phyloP scores from a whole-genome alignment of 2,329 filamentous ascomycete species.

The Alternaria ethzedia region DNA sequence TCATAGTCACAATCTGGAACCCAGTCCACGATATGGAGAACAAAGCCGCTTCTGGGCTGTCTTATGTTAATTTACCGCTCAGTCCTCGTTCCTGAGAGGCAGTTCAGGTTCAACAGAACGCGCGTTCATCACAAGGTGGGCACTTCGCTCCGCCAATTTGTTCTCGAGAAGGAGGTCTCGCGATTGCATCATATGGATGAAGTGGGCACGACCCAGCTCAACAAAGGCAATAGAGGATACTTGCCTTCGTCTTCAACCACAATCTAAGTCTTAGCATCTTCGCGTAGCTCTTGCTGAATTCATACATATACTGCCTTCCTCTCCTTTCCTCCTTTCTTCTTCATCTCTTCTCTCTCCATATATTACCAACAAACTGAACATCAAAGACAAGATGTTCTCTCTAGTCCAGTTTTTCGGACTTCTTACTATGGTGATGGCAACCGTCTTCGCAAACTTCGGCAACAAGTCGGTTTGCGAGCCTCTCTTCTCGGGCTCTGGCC shows the following conservation, averaged over 20 bases:
- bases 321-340: not conserved
- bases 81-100: not conserved
- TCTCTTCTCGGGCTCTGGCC: slow-evolving; percentile 3
- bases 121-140: not conserved
- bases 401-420: not conserved
- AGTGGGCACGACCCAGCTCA: not conserved
- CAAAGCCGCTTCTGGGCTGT: not conserved
- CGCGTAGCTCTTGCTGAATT: not conserved
- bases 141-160: not conserved
- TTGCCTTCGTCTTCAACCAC: not conserved
- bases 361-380: not conserved
- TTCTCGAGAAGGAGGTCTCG: not conserved
- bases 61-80: not conserved
- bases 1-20: not conserved
- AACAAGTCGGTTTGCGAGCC: not conserved
- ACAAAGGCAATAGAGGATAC: not conserved
- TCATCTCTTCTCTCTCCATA: not conserved
- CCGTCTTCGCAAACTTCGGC: not conserved
- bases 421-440: not conserved
- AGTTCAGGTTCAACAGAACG: not conserved
- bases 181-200: not conserved
- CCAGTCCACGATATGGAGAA: not conserved
- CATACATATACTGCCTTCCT: not conserved
- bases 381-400: not conserved
- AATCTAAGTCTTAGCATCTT: not conserved